phyloP scores from a whole-genome alignment of 202 grass and related monocot genomes.

The Dendrocalamus latiflorus region DNA sequence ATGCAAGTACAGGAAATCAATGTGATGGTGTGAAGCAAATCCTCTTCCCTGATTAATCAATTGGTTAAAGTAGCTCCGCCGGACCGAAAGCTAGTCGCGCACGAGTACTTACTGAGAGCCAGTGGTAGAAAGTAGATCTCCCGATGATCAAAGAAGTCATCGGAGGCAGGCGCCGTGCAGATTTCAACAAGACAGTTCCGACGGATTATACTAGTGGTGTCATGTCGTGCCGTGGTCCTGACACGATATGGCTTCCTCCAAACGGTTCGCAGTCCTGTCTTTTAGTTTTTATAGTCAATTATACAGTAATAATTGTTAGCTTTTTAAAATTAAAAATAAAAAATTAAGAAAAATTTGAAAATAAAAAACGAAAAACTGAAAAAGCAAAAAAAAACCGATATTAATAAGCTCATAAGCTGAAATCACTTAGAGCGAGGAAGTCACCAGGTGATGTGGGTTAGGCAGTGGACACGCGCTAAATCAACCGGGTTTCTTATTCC shows the following conservation, averaged over 20 bases:
- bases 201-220: not conserved
- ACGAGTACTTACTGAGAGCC: too few species aligned
- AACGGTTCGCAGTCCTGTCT: too few species aligned
- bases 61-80: too few species aligned
- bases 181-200: not conserved
- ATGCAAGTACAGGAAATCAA: not conserved
- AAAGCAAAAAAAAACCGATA: too few species aligned
- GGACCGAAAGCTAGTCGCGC: too few species aligned
- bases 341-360: too few species aligned
- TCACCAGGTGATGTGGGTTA: not conserved
- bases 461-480: not conserved
- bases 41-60: not conserved
- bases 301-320: too few species aligned
- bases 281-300: too few species aligned
- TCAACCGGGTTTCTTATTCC: not conserved
- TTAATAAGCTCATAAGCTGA: too few species aligned
- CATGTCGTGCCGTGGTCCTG: not conserved
- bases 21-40: not conserved
- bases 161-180: not conserved
- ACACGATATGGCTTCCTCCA: too few species aligned
- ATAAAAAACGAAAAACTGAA: too few species aligned
- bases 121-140: not conserved
- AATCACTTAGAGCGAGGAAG: not conserved
- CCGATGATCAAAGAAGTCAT: not conserved
- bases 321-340: too few species aligned